Percentiles rank a stretch among this genome's conserved stretches.
Conservation (phyloP, 2,329 filamentous ascomycete species). For the Teratosphaeria epicoccoides region DNA sequence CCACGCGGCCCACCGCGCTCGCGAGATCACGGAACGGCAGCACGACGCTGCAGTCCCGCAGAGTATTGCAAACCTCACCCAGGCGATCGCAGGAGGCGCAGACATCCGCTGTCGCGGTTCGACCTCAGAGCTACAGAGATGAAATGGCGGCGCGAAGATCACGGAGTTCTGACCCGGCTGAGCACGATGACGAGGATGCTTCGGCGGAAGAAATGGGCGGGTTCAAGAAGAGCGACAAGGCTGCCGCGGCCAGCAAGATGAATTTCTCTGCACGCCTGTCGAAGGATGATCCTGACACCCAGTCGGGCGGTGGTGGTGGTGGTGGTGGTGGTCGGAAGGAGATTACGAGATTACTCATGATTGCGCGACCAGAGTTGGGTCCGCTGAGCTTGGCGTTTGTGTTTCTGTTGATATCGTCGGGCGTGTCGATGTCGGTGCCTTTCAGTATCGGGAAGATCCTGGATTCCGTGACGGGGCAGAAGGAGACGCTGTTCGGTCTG, state of each 20-base stretch:
- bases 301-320: slow-evolving; percentile 16
- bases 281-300: slow-evolving; percentile 56
- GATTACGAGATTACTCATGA: slow-evolving; percentile 77
- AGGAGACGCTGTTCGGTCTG: slow-evolving; percentile 69
- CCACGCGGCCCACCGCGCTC: slow-evolving; percentile 3
- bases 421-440: slow-evolving; percentile 90
- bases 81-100: slow-evolving; percentile 9
- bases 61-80: slow-evolving; percentile 14
- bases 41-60: background rate
- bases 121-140: slow-evolving; percentile 10
- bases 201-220: slow-evolving; percentile 42
- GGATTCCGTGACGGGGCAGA: slow-evolving; percentile 71
- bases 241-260: slow-evolving; percentile 74
- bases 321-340: slow-evolving; percentile 54
- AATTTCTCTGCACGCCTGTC: slow-evolving; percentile 81
- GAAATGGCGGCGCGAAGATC: slow-evolving; percentile 3
- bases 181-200: slow-evolving; percentile 25
- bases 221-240: slow-evolving; percentile 70
- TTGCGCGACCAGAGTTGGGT: slow-evolving; percentile 73
- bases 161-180: background rate
- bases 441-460: slow-evolving; percentile 95
- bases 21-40: background rate
- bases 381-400: slow-evolving; percentile 72
- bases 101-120: background rate
- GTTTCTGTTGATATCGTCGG: slow-evolving; percentile 78